phyloP scores from a whole-genome alignment of 2,329 filamentous ascomycete genomes.

The Septoria petroselini region DNA sequence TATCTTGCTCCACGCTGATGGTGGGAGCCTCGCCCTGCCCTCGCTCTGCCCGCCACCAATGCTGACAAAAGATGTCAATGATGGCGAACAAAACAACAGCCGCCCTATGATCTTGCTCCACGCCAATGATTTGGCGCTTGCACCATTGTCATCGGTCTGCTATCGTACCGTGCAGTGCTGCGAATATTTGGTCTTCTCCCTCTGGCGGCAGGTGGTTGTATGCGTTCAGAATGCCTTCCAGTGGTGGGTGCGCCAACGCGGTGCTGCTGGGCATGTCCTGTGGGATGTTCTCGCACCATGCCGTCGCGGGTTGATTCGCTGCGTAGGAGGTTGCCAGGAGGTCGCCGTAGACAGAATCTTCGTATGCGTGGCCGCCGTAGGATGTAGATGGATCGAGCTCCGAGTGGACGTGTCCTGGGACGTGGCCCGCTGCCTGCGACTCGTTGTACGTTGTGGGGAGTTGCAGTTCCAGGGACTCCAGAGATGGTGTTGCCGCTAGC shows the following conservation, averaged over 20 bases:
- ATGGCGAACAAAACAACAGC: conserved; percentile 6
- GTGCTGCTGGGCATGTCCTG: background rate
- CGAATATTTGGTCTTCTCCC: conserved; percentile 4
- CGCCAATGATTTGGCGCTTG: conserved; percentile 12
- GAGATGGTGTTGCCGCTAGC: too few relatives aligned
- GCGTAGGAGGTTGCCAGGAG: background rate
- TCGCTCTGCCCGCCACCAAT: background rate
- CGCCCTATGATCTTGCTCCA: conserved; percentile 14
- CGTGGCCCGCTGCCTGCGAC: background rate
- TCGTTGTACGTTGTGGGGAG: background rate
- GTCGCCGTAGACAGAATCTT: background rate
- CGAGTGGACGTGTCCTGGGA: background rate
- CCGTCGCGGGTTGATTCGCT: background rate
- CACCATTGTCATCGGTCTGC: conserved; percentile 7
- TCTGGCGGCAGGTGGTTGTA: background rate
- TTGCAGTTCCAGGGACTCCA: too few relatives aligned
- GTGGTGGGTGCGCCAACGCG: background rate
- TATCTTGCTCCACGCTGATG: conserved; percentile 13
- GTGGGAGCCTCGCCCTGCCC: conserved; percentile 12
- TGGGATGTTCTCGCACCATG: background rate
- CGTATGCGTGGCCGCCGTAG: background rate
- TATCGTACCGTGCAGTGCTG: conserved; percentile 1
- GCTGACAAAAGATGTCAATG: background rate
- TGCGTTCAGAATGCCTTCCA: background rate
- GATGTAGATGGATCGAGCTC: background rate